Percentiles rank a stretch among this genome's conserved stretches.
These are phyloP conservation scores for Periconia digitata DNA, from an alignment of 2,329 filamentous ascomycete genomes.

Conservation along the genomic window DNA sequence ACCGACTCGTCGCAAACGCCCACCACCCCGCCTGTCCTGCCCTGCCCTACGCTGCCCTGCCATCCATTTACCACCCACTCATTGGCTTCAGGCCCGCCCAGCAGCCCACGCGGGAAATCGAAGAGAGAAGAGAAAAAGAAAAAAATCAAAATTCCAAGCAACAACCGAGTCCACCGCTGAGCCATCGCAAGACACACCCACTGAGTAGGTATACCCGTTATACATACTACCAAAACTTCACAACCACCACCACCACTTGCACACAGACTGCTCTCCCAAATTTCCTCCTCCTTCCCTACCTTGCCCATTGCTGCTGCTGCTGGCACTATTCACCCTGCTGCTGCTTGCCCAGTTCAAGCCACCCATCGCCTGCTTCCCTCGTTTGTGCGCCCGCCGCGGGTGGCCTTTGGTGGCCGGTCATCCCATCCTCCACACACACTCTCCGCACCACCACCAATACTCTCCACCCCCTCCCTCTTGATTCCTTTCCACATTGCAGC, in stretches of 20 bases:
- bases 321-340: neutral
- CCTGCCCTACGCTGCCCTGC: slow-evolving; percentile 4
- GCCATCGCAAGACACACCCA: too few relatives aligned
- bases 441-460: slow-evolving; percentile 9
- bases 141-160: too few relatives aligned
- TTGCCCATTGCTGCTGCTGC: neutral
- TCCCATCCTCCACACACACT: slow-evolving; percentile 10
- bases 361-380: slow-evolving; percentile 13
- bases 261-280: too few relatives aligned
- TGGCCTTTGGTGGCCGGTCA: slow-evolving; percentile 13
- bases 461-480: slow-evolving; percentile 11
- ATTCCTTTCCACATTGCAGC: too few relatives aligned
- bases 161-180: too few relatives aligned
- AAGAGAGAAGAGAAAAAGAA: too few relatives aligned
- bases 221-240: too few relatives aligned
- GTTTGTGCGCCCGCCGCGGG: slow-evolving; percentile 15
- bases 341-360: slow-evolving; percentile 16
- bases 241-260: too few relatives aligned
- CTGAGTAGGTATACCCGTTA: too few relatives aligned
- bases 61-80: too few relatives aligned
- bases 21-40: neutral
- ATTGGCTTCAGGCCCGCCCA: slow-evolving; percentile 22
- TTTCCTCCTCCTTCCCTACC: neutral
- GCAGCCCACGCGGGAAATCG: neutral
- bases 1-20: slow-evolving; percentile 30